Evolutionary conservation across 2,329 filamentous ascomycete genomes (phyloP).

Genomic region (Aspergillus luchuensis): DNA sequence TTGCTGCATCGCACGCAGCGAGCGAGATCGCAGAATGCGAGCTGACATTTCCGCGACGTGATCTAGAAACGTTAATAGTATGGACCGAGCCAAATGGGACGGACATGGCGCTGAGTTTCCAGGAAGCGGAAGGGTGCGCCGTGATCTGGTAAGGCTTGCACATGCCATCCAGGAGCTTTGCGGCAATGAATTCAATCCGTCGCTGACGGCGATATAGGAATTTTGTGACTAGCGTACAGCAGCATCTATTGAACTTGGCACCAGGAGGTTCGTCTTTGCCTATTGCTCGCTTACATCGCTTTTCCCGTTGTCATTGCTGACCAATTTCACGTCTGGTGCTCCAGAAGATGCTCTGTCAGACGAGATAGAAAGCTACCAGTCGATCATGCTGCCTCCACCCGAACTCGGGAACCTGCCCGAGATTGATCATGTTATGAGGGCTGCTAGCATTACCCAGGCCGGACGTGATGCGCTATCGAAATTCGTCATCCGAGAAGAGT

Average conservation of each 20-base stretch:
- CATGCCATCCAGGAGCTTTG: constrained; percentile 28
- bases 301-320: constrained; percentile 29
- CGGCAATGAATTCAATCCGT: constrained; percentile 13
- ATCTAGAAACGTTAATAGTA: constrained; percentile 88
- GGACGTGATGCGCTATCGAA: constrained; percentile 87
- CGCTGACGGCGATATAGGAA: constrained; percentile 63
- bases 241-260: constrained; percentile 65
- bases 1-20: constrained; percentile 20
- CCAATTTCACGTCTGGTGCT: constrained; percentile 9
- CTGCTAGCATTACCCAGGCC: constrained; percentile 70
- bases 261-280: constrained; percentile 58
- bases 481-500: constrained; percentile 80
- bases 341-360: constrained; percentile 86
- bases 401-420: constrained; percentile 81
- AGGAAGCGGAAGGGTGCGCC: constrained; percentile 92
- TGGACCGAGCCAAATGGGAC: constrained; percentile 92
- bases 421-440: constrained; percentile 80
- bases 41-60: constrained; percentile 29
- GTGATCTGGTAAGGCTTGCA: constrained; percentile 72
- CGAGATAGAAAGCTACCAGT: constrained; percentile 73
- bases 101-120: constrained; percentile 98
- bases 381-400: constrained; percentile 74
- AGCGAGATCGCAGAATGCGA: neutral
- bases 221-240: constrained; percentile 84
- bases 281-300: neutral